Percentiles rank a stretch among this genome's conserved stretches.
phyloP scores from a whole-genome alignment of 306 rosid genomes.

The Vicia sativa region DNA sequence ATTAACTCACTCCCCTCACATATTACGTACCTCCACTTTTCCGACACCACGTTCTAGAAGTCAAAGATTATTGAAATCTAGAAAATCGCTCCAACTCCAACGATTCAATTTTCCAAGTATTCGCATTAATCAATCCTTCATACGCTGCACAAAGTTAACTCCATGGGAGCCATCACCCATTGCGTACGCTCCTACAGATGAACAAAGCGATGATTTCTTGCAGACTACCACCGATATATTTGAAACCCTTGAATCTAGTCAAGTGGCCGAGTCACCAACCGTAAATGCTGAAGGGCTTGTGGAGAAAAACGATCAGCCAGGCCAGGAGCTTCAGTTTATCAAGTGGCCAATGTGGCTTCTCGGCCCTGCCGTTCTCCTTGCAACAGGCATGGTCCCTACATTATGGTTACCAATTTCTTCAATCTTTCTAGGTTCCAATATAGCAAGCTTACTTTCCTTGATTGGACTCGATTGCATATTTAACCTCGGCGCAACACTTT shows the following conservation, averaged over 20 bases:
- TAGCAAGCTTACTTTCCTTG: conserved; percentile 85
- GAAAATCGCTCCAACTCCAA: conserved; percentile 43
- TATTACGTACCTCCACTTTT: conserved; percentile 37
- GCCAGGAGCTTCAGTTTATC: conserved; percentile 56
- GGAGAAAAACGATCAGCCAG: conserved; percentile 47
- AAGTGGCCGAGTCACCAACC: conserved; percentile 46
- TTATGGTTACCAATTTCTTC: conserved; percentile 88
- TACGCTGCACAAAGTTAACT: conserved; percentile 64
- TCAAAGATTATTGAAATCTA: conserved; percentile 44
- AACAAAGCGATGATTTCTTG: conserved; percentile 52
- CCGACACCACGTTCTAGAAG: conserved; percentile 36
- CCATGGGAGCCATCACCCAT: conserved; percentile 76
- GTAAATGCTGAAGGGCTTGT: conserved; percentile 41
- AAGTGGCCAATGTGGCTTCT: conserved; percentile 95
- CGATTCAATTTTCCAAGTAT: conserved; percentile 35
- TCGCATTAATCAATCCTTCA: conserved; percentile 41
- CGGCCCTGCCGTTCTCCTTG: conserved; percentile 82
- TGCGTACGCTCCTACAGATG: conserved; percentile 51
- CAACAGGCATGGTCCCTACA: conserved; percentile 85
- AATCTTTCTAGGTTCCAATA: conserved; percentile 75
- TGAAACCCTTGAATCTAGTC: conserved; percentile 55
- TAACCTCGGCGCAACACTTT: conserved; percentile 87
- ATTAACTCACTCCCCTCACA: conserved; percentile 42
- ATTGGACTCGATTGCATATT: conserved; percentile 89
- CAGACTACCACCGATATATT: conserved; percentile 53